Percentiles rank a stretch among this genome's conserved stretches.
Evolutionary conservation across 495 filamentous ascomycete genomes (phyloP).

Genomic region (Letharia lupina): DNA sequence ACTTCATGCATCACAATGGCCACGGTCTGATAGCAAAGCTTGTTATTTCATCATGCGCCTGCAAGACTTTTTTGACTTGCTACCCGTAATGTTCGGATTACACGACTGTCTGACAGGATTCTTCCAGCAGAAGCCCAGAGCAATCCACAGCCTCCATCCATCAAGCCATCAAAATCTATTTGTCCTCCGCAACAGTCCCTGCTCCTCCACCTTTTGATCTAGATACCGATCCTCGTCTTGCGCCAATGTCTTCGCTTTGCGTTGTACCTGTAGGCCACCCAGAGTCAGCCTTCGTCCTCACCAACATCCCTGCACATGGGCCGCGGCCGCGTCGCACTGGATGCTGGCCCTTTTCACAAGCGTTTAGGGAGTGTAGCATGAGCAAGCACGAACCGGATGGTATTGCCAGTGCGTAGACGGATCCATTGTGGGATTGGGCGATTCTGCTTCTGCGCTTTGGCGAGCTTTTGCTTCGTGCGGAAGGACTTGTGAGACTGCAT

Average conservation of each 20-base stretch:
- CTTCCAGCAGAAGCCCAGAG: background rate
- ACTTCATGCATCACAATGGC: background rate
- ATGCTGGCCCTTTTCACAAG: background rate
- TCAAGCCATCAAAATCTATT: background rate
- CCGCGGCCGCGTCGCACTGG: background rate
- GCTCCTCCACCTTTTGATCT: conserved; percentile 32
- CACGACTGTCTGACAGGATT: background rate
- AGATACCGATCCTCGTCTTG: conserved; percentile 98
- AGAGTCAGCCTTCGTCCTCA: conserved; percentile 18
- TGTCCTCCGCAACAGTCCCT: background rate
- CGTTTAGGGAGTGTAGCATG: background rate
- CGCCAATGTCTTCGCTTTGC: conserved; percentile 99
- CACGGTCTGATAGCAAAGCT: background rate
- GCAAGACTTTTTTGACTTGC: background rate
- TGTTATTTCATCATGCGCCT: background rate
- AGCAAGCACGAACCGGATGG: conserved; percentile 61
- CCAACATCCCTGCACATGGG: background rate
- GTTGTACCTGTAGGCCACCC: conserved; percentile 69
- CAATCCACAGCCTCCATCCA: conserved; percentile 6
- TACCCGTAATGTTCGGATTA: background rate
- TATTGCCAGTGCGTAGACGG: conserved; percentile 93
- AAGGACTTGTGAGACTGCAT: conserved; percentile 77
- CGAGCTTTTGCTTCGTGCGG: conserved; percentile 99
- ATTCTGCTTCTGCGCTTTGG: conserved; percentile 99
- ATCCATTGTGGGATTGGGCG: conserved; percentile 99